Evolutionary conservation across 495 filamentous ascomycete genomes (phyloP), one percentile per base, ranked within the genome.

Genomic region (Hypoxylon lenormandii): DNA sequence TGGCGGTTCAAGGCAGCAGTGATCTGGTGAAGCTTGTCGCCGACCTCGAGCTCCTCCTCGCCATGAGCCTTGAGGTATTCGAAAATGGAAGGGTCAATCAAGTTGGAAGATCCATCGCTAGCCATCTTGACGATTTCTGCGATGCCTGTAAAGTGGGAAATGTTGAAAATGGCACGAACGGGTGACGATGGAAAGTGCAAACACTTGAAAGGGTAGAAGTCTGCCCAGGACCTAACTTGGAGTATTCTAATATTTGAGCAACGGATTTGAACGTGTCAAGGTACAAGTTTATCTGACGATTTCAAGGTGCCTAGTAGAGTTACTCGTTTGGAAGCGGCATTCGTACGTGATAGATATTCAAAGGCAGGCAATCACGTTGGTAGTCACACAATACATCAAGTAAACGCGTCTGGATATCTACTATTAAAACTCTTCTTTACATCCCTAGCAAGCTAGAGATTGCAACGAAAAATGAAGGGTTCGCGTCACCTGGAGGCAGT

Each of bases 401-500:
- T 5, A 26, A 26, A 5, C 23, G 5, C 23, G 5, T 26, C 2
- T 26, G 2, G 5, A 26, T 26, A 2, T 2, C 23, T 26, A 26
- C 23, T n/a, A 26, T 26, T 2, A 26, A 26, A 51, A 11, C 78
- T 88, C 87, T 91, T 91, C 89, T 83, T 87, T 86, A 86, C 84
- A 66, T 75, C 80, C 73, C 73, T 78, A 83, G 66, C 79, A 80
- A 82, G 82, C 88, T 86, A 80, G 38, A 56, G 80, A 75, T 30
- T 65, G 75, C 73, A 82, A 83, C 77, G 80, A 89, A 89, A 82
- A 83, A 60, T 26, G 23, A 26, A n/a, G n/a, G 40, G 76, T 88
- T 94, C 89, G 92, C 92, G 85, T 92, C 90, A 79, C 86, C 87
- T 83, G 85, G 89, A 87, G 86, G 82, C 89, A 93, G 91, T 94